Percentiles rank a stretch among this genome's conserved stretches.
phyloP scores from a whole-genome alignment of 768 basidiomycete species.

The Postia placenta region DNA sequence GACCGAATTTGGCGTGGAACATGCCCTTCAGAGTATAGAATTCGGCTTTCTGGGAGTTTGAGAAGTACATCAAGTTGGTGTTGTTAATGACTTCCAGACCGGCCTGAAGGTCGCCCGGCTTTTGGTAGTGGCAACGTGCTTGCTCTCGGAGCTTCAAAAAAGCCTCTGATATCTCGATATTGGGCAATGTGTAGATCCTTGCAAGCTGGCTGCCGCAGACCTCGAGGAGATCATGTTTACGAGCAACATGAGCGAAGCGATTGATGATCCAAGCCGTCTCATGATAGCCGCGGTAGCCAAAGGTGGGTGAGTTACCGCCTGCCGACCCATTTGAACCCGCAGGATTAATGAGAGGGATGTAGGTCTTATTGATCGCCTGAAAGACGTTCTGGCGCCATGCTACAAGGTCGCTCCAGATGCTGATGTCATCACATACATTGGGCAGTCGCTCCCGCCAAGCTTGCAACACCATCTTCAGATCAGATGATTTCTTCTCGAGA shows the following conservation, averaged over 20 bases:
- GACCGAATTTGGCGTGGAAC: constrained; percentile 87
- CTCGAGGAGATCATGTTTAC: constrained; percentile 93
- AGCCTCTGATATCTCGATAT: constrained; percentile 99
- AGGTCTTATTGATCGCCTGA: constrained; percentile 92
- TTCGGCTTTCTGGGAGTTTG: constrained; percentile 89
- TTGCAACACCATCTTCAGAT: constrained; percentile 93
- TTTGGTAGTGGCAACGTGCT: constrained; percentile 96
- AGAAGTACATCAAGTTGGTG: constrained; percentile 98
- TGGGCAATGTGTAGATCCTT: constrained; percentile 97
- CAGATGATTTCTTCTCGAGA: constrained; percentile 90
- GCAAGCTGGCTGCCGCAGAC: constrained; percentile 93
- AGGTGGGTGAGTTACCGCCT: constrained; percentile 64
- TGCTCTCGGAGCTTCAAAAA: constrained; percentile 99
- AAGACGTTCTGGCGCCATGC: constrained; percentile 99
- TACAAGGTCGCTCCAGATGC: constrained; percentile 98
- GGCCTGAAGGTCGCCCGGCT: constrained; percentile 85
- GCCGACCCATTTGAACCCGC: constrained; percentile 41
- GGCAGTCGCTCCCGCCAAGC: constrained; percentile 97
- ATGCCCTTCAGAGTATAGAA: constrained; percentile 98
- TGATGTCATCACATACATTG: constrained; percentile 94
- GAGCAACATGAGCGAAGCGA: constrained; percentile 95
- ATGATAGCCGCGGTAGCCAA: constrained; percentile 94
- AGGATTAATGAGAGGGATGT: constrained; percentile 80
- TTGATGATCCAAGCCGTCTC: constrained; percentile 99
- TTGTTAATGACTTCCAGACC: constrained; percentile 99